Conservation (phyloP, 805 yeast genomes). For the Candida ipomoeae region DNA sequence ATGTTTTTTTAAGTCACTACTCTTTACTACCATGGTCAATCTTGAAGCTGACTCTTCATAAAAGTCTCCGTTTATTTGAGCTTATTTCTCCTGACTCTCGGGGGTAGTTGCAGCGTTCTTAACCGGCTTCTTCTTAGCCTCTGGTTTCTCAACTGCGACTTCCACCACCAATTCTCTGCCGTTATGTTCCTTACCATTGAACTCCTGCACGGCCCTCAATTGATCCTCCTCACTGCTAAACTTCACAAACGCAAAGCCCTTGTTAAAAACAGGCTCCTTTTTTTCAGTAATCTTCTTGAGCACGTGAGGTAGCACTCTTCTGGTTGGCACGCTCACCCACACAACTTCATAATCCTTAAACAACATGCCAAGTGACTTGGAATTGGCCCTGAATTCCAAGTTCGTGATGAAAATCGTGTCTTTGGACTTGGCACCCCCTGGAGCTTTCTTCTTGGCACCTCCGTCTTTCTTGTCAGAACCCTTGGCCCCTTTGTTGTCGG, state of each 20-base stretch:
- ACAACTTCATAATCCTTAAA: constrained; percentile 48
- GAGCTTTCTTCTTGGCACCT: constrained; percentile 14
- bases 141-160: constrained; percentile 61
- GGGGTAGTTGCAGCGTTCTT: not conserved
- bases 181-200: constrained; percentile 58
- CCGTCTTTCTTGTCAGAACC: not conserved
- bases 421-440: constrained; percentile 52
- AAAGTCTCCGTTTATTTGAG: not conserved
- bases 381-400: constrained; percentile 49
- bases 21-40: not conserved
- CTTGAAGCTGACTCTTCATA: not conserved
- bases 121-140: not conserved
- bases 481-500: constrained; percentile 2
- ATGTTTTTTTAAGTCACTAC: not conserved
- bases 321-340: constrained; percentile 58
- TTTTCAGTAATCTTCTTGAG: constrained; percentile 44
- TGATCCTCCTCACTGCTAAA: constrained; percentile 61
- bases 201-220: constrained; percentile 63
- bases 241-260: constrained; percentile 64
- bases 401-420: constrained; percentile 62
- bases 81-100: not conserved
- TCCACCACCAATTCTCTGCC: constrained; percentile 67
- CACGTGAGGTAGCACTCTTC: constrained; percentile 42
- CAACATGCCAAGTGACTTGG: constrained; percentile 42
- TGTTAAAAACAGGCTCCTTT: constrained; percentile 41